Conservation (phyloP, 495 filamentous ascomycete genomes). For the Aspergillus haitiensis region DNA sequence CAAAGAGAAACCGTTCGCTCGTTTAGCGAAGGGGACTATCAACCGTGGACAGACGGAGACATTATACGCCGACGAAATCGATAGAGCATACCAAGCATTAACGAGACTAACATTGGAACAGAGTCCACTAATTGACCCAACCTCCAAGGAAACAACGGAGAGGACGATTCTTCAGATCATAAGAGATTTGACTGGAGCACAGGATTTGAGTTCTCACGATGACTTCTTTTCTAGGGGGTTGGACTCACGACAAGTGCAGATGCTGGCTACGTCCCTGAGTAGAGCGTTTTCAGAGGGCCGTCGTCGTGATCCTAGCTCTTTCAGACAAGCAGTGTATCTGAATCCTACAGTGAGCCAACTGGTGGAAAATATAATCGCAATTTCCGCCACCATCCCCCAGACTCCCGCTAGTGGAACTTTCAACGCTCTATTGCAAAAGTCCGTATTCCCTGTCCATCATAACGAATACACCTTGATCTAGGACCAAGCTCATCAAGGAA, state of each 20-base stretch:
- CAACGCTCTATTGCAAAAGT: constrained; percentile 3
- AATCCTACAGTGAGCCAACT: constrained; percentile 9
- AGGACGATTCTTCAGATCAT: constrained; percentile 1
- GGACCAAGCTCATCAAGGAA: neutral
- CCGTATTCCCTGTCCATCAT: neutral
- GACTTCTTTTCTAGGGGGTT: constrained; percentile 19
- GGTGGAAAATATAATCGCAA: neutral
- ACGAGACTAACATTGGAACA: neutral
- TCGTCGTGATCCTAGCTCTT: neutral
- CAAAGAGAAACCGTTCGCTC: constrained; percentile 51
- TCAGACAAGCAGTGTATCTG: constrained; percentile 15
- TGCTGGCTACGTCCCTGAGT: constrained; percentile 6
- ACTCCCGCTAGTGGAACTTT: constrained; percentile 1
- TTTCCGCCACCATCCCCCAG: neutral
- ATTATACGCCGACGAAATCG: constrained; percentile 55
- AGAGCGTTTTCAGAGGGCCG: neutral
- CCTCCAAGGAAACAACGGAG: neutral
- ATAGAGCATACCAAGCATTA: constrained; percentile 41
- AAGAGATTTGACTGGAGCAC: neutral
- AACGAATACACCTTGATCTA: neutral
- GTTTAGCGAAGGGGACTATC: constrained; percentile 57
- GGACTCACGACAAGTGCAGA: constrained; percentile 17
- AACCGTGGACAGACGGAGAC: constrained; percentile 47
- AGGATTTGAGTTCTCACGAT: constrained; percentile 2
- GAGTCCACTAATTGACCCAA: neutral